These are phyloP conservation scores for Epichloe amarillans DNA, from an alignment of 2,329 filamentous ascomycete species.

Conservation along the genomic window DNA sequence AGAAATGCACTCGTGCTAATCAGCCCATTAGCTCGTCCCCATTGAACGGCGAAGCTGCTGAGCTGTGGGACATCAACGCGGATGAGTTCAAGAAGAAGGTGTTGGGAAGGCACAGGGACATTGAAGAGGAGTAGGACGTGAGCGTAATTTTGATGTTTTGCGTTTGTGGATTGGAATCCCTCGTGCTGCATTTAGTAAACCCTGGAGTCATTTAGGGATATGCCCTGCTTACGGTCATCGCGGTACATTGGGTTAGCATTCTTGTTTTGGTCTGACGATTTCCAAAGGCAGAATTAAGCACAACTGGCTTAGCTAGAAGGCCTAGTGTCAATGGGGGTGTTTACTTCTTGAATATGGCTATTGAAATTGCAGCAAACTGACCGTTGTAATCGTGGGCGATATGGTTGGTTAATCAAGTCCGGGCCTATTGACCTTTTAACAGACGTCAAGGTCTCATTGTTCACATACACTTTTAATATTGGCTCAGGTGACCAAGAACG, in stretches of 20 bases:
- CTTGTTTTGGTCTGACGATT: constrained; percentile 8
- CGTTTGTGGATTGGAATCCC: constrained; percentile 7
- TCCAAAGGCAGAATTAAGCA: constrained; percentile 4
- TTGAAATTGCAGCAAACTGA: neutral
- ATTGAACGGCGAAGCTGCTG: constrained; percentile 88
- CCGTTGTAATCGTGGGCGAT: neutral
- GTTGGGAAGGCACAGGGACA: constrained; percentile 45
- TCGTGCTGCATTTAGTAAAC: constrained; percentile 12
- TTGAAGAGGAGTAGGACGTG: constrained; percentile 44
- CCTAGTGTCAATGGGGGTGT: neutral
- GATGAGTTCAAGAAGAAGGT: constrained; percentile 77
- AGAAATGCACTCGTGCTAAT: neutral
- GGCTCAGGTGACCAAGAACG: neutral
- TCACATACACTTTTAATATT: neutral
- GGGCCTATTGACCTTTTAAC: neutral
- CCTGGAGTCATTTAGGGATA: constrained; percentile 26
- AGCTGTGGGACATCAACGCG: constrained; percentile 84
- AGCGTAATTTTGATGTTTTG: neutral
- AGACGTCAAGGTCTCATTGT: too few relatives aligned
- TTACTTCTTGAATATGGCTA: neutral
- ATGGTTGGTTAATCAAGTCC: neutral
- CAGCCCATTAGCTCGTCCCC: constrained; percentile 59
- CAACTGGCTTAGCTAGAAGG: neutral
- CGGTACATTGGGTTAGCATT: constrained; percentile 21
- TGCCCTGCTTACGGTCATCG: constrained; percentile 15